Conservation (phyloP, 768 basidiomycete species). For the Guyanaporus albipodus region DNA sequence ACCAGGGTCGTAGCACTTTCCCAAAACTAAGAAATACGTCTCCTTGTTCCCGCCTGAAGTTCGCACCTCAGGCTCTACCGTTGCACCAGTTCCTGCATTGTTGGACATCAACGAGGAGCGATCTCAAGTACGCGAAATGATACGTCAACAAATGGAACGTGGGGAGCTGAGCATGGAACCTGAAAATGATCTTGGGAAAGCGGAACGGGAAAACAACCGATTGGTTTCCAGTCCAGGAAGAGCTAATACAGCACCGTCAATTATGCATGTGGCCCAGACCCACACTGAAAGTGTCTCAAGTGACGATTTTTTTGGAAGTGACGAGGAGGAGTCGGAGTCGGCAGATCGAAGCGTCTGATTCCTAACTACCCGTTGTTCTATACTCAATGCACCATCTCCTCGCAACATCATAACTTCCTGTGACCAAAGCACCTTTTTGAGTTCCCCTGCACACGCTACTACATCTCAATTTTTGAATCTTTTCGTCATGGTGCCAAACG, state of each 20-base stretch:
- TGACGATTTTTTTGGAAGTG: conserved; percentile 31
- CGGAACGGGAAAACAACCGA: conserved; percentile 6
- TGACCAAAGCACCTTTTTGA: neutral
- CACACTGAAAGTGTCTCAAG: conserved; percentile 11
- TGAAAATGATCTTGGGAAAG: conserved; percentile 39
- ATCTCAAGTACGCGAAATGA: conserved; percentile 55
- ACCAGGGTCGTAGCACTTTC: conserved; percentile 60
- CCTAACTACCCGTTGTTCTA: neutral
- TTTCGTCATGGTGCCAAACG: neutral
- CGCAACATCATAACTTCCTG: conserved; percentile 52
- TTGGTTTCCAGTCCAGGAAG: neutral
- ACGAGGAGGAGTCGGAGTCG: conserved; percentile 15
- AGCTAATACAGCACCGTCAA: conserved; percentile 1
- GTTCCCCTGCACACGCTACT: too few species aligned
- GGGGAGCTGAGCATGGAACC: conserved; percentile 60
- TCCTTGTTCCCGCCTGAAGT: conserved; percentile 80
- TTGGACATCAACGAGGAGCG: conserved; percentile 44
- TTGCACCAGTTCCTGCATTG: conserved; percentile 5
- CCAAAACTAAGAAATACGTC: conserved; percentile 83
- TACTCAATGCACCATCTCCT: conserved; percentile 52
- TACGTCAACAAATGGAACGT: conserved; percentile 54
- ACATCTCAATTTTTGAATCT: neutral
- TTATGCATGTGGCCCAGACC: conserved; percentile 4
- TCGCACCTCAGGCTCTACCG: conserved; percentile 17
- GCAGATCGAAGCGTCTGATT: conserved; percentile 15